phyloP scores from a whole-genome alignment of 495 filamentous ascomycete species.

The Pyronema omphalodes region DNA sequence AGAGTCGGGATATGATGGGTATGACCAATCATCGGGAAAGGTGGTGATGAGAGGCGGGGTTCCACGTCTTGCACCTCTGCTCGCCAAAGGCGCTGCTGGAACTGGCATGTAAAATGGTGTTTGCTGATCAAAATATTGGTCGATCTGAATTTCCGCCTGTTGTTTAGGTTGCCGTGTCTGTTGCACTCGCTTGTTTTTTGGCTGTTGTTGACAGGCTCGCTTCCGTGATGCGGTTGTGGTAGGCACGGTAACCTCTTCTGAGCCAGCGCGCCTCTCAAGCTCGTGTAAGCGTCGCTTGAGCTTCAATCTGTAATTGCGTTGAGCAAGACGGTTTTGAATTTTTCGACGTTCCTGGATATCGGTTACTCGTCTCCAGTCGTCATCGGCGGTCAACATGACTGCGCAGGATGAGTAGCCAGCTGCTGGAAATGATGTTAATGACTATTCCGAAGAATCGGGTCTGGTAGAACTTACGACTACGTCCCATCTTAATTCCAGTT shows the following conservation, averaged over 20 bases:
- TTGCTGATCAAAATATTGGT: neutral
- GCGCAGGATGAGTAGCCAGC: conserved; percentile 23
- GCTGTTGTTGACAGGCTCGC: conserved; percentile 8
- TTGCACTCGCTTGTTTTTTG: neutral
- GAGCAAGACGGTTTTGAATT: conserved; percentile 59
- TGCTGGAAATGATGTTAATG: conserved; percentile 13
- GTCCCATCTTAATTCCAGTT: conserved; percentile 18
- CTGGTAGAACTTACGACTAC: conserved; percentile 14
- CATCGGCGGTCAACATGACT: conserved; percentile 27
- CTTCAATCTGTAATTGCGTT: conserved; percentile 55
- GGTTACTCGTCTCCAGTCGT: conserved; percentile 66
- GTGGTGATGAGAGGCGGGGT: too few relatives aligned
- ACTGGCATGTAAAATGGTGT: too few relatives aligned
- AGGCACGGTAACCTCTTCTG: conserved; percentile 1
- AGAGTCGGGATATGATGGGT: too few relatives aligned
- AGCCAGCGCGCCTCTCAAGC: conserved; percentile 20
- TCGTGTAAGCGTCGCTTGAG: conserved; percentile 20
- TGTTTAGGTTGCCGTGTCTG: neutral
- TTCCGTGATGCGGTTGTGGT: conserved; percentile 2
- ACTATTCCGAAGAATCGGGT: neutral
- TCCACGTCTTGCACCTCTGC: too few relatives aligned
- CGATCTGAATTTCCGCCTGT: neutral
- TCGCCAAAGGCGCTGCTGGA: too few relatives aligned
- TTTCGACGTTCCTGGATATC: conserved; percentile 53
- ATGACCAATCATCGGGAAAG: too few relatives aligned